Evolutionary conservation across 192 early-diverging fungal genomes (phyloP).

Genomic region (Umbelopsis ramanniana): DNA sequence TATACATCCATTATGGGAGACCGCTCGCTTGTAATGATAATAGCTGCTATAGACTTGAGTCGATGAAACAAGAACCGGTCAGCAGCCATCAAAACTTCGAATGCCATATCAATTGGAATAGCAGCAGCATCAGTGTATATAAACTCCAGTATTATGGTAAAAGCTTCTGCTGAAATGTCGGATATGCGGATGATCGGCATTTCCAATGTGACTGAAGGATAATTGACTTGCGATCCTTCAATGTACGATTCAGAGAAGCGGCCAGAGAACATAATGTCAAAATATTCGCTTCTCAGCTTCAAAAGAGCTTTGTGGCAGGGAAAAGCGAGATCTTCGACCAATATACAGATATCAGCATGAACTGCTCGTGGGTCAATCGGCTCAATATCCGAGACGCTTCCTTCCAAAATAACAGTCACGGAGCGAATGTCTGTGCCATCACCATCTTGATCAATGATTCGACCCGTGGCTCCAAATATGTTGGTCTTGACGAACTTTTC

Average conservation of each 20-base stretch:
- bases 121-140: conserved; percentile 51
- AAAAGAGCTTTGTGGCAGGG: conserved; percentile 52
- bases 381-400: conserved; percentile 11
- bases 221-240: conserved; percentile 1
- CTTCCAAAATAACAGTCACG: neutral
- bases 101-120: conserved; percentile 33
- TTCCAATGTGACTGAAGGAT: neutral
- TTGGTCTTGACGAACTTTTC: conserved; percentile 31
- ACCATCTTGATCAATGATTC: neutral
- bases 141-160: conserved; percentile 47
- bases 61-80: conserved; percentile 54
- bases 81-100: conserved; percentile 46
- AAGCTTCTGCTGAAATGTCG: conserved; percentile 26
- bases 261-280: conserved; percentile 44
- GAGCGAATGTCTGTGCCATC: conserved; percentile 1
- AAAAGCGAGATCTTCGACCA: conserved; percentile 34
- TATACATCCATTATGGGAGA: conserved; percentile 35
- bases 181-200: conserved; percentile 16
- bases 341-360: conserved; percentile 45
- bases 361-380: neutral
- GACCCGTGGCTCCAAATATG: conserved; percentile 17
- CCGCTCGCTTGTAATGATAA: conserved; percentile 36
- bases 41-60: conserved; percentile 47
- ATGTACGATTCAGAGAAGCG: conserved; percentile 41
- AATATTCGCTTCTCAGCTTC: conserved; percentile 46